A percentile compares a stretch with the other conserved stretches of the same genome.
Evolutionary conservation across 176 grass and related monocot genomes (phyloP).

Genomic region (Lolium rigidum): DNA sequence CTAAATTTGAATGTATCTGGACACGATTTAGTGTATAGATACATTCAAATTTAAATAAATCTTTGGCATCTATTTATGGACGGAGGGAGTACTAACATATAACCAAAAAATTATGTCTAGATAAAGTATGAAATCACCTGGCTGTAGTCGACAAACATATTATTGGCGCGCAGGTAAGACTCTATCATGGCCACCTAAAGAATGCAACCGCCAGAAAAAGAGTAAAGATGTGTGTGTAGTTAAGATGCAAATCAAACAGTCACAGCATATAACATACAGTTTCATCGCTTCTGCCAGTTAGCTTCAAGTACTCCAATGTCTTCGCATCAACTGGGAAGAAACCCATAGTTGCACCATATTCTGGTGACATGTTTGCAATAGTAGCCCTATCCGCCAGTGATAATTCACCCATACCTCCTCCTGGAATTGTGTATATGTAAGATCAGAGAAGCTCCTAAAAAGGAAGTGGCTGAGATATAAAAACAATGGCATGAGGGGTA

Average conservation of each 20-base stretch:
- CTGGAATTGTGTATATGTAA: conserved; percentile 36
- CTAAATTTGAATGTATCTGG: too few relatives aligned
- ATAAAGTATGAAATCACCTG: conserved; percentile 56
- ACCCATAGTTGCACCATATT: conserved; percentile 99
- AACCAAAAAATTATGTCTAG: not conserved
- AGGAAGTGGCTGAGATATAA: not conserved
- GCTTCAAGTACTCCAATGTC: conserved; percentile 86
- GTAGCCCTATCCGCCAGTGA: conserved; percentile 96
- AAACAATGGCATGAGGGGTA: conserved; percentile 36
- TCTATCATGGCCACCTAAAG: conserved; percentile 95
- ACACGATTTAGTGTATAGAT: too few relatives aligned
- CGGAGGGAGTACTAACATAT: not conserved
- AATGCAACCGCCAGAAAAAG: conserved; percentile 27
- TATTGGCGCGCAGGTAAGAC: conserved; percentile 89
- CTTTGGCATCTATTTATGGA: too few relatives aligned
- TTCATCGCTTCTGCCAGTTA: conserved; percentile 94
- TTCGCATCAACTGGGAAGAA: conserved; percentile 95
- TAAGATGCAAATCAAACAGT: conserved; percentile 30
- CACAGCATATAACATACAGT: conserved; percentile 56
- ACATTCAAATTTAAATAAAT: too few relatives aligned
- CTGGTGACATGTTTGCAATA: conserved; percentile 98
- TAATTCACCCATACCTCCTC: conserved; percentile 85
- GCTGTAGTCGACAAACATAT: conserved; percentile 88
- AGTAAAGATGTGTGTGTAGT: not conserved
- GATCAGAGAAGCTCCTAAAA: conserved; percentile 18